Evolutionary conservation across 257 asterid species (phyloP).

Genomic region (Anisodus tanguticus): DNA sequence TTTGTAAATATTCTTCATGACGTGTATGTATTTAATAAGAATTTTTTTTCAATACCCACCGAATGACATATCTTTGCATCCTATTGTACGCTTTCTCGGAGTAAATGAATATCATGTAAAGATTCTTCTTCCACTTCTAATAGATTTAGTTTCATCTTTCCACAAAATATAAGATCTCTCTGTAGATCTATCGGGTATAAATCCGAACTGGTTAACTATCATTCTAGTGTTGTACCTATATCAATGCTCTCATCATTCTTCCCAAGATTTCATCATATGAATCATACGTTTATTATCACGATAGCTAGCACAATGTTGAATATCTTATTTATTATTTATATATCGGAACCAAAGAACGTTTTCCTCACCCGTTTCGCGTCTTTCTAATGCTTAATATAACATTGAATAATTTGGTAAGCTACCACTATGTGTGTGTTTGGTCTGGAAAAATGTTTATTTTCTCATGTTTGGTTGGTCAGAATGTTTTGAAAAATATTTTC

Average conservation of each 20-base stretch:
- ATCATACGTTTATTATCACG: background rate
- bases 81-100: background rate
- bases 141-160: background rate
- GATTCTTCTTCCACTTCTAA: background rate
- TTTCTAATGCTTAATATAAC: background rate
- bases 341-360: background rate
- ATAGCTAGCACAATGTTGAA: background rate
- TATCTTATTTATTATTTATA: background rate
- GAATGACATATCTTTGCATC: conserved; percentile 1
- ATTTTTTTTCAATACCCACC: background rate
- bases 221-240: background rate
- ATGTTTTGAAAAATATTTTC: background rate
- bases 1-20: background rate
- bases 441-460: background rate
- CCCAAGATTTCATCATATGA: background rate
- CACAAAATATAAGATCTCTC: background rate
- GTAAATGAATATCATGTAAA: background rate
- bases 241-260: background rate
- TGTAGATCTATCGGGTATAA: background rate
- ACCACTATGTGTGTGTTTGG: background rate
- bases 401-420: background rate
- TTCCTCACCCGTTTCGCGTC: background rate
- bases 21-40: background rate
- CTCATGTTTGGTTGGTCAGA: background rate
- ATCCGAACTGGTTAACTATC: background rate